Percentiles rank a stretch among this genome's conserved stretches.
Conservation (phyloP, 371 early-diverging fungal species). For the Mortierella sp. region DNA sequence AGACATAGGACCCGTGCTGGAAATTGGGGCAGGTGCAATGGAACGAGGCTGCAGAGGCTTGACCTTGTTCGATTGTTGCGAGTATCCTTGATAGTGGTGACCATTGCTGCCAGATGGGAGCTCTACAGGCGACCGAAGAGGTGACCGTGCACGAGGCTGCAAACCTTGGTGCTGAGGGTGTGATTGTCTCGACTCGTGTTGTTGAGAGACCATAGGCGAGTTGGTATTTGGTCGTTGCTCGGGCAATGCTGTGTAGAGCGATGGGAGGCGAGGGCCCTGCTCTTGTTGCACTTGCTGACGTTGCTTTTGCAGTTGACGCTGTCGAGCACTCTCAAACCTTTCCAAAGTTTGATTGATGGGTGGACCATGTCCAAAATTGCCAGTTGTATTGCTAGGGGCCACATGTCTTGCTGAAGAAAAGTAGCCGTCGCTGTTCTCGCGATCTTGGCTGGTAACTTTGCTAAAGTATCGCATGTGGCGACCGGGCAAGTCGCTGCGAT, state of each 20-base stretch:
- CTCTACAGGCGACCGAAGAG: neutral
- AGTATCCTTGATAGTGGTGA: neutral
- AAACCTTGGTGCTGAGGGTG: neutral
- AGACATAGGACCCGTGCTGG: constrained; percentile 8
- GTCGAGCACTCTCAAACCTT: constrained; percentile 30
- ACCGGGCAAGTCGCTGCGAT: constrained; percentile 47
- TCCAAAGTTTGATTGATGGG: constrained; percentile 38
- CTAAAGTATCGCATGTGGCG: constrained; percentile 56
- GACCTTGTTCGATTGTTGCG: constrained; percentile 9
- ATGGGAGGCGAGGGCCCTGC: constrained; percentile 36
- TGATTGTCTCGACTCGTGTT: neutral
- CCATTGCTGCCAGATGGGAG: neutral
- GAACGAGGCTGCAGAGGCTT: constrained; percentile 26
- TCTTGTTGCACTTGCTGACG: constrained; percentile 19
- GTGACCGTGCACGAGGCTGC: constrained; percentile 6
- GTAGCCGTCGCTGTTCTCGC: constrained; percentile 44
- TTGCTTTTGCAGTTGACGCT: constrained; percentile 28
- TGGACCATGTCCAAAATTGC: constrained; percentile 51
- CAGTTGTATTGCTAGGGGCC: constrained; percentile 51
- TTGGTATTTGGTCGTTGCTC: constrained; percentile 32
- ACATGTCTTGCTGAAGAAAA: constrained; percentile 48
- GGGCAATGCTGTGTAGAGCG: constrained; percentile 45
- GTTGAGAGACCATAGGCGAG: constrained; percentile 9
- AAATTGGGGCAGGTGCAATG: constrained; percentile 27
- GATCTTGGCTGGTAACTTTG: constrained; percentile 47